phyloP scores from a whole-genome alignment of 139 green algal genomes.

The Asterochloris sp. region DNA sequence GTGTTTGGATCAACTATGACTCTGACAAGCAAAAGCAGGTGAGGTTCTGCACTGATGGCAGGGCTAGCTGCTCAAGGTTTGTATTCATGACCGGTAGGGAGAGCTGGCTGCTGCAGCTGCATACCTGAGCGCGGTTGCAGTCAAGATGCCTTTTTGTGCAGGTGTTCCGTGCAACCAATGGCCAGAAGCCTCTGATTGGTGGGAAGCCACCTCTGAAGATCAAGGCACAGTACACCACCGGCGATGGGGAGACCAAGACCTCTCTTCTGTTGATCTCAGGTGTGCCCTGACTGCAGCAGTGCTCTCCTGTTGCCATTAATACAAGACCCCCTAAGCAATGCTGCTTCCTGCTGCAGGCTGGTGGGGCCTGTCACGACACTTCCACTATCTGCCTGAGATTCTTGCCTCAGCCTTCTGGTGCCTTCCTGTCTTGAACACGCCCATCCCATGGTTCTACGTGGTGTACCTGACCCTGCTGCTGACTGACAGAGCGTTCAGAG shows the following conservation, averaged over 20 bases:
- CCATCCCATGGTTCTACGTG: constrained; percentile 62
- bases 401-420: constrained; percentile 67
- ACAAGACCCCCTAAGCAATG: neutral
- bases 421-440: constrained; percentile 24
- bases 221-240: constrained; percentile 46
- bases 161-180: constrained; percentile 47
- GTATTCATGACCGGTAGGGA: neutral
- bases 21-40: constrained; percentile 61
- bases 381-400: constrained; percentile 82
- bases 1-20: constrained; percentile 77
- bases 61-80: no score
- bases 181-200: constrained; percentile 49
- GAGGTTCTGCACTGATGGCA: neutral
- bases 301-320: neutral
- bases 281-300: neutral
- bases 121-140: neutral
- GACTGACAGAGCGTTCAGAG: constrained; percentile 53
- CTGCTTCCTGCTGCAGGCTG: constrained; percentile 26
- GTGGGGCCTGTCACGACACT: constrained; percentile 73
- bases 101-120: neutral
- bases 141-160: neutral
- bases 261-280: constrained; percentile 60
- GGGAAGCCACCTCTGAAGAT: constrained; percentile 43
- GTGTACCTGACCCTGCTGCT: constrained; percentile 67
- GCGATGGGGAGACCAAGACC: constrained; percentile 50